A percentile compares a stretch with the other conserved stretches of the same genome.
Conservation (phyloP, 805 yeast species). For the Priceomyces medius region DNA sequence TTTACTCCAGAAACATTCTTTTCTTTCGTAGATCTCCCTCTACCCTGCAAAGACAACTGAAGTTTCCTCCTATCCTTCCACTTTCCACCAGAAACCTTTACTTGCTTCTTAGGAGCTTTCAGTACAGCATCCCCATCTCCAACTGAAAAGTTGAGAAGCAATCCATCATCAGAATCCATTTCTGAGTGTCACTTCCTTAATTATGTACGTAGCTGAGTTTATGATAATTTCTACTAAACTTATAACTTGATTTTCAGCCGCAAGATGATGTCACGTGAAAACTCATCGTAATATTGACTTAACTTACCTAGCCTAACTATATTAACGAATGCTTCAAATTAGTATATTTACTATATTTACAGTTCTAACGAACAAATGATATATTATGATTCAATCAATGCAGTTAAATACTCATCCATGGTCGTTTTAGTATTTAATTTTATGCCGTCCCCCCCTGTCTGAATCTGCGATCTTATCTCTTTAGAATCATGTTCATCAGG, state of each 20-base stretch:
- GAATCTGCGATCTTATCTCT: constrained; percentile 15
- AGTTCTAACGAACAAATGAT: background rate
- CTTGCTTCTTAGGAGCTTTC: constrained; percentile 19
- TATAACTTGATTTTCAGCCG: constrained; percentile 7
- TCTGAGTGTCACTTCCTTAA: no score
- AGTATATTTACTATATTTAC: background rate
- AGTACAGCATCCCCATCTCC: constrained; percentile 25
- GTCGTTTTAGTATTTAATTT: constrained; percentile 21
- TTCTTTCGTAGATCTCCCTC: constrained; percentile 24
- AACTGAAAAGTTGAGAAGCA: constrained; percentile 71
- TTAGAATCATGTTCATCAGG: constrained; percentile 16
- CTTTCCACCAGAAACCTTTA: constrained; percentile 64
- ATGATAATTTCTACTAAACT: no score
- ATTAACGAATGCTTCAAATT: background rate
- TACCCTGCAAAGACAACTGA: constrained; percentile 50
- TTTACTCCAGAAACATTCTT: constrained; percentile 32
- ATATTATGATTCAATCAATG: constrained; percentile 14
- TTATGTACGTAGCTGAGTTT: no score
- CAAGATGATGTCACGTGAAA: constrained; percentile 12
- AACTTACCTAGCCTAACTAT: background rate
- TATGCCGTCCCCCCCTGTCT: constrained; percentile 14
- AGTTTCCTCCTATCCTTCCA: constrained; percentile 80
- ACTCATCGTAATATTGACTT: constrained; percentile 2
- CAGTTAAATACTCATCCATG: constrained; percentile 25
- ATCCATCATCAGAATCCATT: constrained; percentile 60